Evolutionary conservation across 306 rosid genomes (phyloP).

Genomic region (Castanea crenata): DNA sequence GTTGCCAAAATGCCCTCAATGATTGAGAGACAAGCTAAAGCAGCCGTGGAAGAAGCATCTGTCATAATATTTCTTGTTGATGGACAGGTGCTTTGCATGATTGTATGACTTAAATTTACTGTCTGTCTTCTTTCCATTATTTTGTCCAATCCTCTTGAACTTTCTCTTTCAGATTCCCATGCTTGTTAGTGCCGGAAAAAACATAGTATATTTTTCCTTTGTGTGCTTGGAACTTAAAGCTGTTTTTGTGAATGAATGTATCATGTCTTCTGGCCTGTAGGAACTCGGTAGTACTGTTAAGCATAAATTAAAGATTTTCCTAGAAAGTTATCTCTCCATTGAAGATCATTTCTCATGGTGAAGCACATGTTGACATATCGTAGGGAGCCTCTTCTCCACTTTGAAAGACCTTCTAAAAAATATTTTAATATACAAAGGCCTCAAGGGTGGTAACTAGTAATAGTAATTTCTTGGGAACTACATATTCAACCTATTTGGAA

Average conservation of each 20-base stretch:
- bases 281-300: neutral
- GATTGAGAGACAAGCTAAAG: no score
- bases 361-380: neutral
- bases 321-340: neutral
- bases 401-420: neutral
- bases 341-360: neutral
- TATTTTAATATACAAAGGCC: neutral
- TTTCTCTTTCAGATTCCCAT: neutral
- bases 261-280: neutral
- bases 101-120: neutral
- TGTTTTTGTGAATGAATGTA: neutral
- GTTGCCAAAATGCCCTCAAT: conserved; percentile 78
- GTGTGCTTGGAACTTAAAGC: neutral
- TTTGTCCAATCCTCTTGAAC: conserved; percentile 1
- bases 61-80: no score
- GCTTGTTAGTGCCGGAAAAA: neutral
- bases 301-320: neutral
- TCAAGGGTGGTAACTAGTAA: neutral
- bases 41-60: no score
- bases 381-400: neutral
- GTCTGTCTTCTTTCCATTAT: conserved; percentile 1
- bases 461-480: neutral
- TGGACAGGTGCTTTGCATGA: no score
- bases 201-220: neutral
- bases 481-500: neutral